A percentile compares a stretch with the other conserved stretches of the same genome.
These are phyloP conservation scores for Polychaeton citri DNA, from an alignment of 2,329 filamentous ascomycete species.

Conservation along the genomic window DNA sequence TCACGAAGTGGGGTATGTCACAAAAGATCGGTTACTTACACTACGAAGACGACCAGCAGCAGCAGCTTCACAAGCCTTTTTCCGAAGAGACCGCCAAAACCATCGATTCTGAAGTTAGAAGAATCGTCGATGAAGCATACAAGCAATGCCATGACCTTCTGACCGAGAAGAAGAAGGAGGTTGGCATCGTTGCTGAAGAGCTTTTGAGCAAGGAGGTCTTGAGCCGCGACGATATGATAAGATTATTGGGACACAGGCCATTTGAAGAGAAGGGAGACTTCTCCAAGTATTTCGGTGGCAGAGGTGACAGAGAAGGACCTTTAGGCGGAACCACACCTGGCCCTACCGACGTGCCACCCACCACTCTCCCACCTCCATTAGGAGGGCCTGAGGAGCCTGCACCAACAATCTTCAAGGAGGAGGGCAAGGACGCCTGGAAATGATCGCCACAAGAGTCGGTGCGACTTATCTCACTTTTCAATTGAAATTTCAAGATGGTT, in stretches of 20 bases:
- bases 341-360: slow-evolving; percentile 2
- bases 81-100: slow-evolving; percentile 84
- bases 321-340: slow-evolving; percentile 15
- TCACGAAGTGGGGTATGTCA: slow-evolving; percentile 99
- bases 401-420: slow-evolving; percentile 14
- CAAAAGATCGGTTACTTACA: slow-evolving; percentile 84
- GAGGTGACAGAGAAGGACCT: slow-evolving; percentile 26
- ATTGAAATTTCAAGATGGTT: too few species aligned
- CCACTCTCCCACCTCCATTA: slow-evolving; percentile 1
- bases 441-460: too few species aligned
- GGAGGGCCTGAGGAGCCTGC: slow-evolving; percentile 11
- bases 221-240: slow-evolving; percentile 79
- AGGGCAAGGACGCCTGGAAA: too few species aligned
- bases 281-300: slow-evolving; percentile 68
- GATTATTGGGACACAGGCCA: slow-evolving; percentile 70
- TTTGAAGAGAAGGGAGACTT: slow-evolving; percentile 83
- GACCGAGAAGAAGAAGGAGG: slow-evolving; percentile 71
- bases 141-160: slow-evolving; percentile 76
- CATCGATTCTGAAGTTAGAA: slow-evolving; percentile 82
- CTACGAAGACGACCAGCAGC: slow-evolving; percentile 70
- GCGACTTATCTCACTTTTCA: too few species aligned
- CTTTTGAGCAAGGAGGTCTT: slow-evolving; percentile 84
- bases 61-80: slow-evolving; percentile 85
- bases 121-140: slow-evolving; percentile 88
- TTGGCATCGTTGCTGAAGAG: slow-evolving; percentile 86